A percentile compares a stretch with the other conserved stretches of the same genome.
phyloP scores from a whole-genome alignment of 2,329 filamentous ascomycete species.

The Ascochyta lentis region DNA sequence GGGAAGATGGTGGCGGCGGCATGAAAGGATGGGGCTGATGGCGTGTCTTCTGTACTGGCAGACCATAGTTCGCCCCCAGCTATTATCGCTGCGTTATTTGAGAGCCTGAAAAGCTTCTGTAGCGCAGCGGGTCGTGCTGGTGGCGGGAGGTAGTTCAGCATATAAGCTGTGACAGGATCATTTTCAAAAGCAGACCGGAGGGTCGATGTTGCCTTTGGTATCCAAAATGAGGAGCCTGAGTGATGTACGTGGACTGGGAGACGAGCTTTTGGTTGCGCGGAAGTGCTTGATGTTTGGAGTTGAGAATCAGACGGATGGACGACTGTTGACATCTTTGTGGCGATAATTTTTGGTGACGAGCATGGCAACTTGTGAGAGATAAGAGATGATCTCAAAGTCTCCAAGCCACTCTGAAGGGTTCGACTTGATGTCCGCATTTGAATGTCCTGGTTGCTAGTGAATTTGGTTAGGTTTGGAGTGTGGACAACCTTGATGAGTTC shows the following conservation, averaged over 20 bases:
- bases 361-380: background rate
- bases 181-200: background rate
- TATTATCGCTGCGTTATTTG: background rate
- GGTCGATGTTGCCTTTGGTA: background rate
- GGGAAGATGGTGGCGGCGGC: background rate
- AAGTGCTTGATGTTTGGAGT: background rate
- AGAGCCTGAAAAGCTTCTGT: background rate
- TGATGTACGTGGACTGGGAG: background rate
- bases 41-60: background rate
- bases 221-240: background rate
- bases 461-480: background rate
- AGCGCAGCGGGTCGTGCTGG: background rate
- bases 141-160: background rate
- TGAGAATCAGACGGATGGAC: background rate
- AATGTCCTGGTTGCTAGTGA: background rate
- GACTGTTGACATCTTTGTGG: background rate
- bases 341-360: background rate
- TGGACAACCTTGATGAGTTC: too few species aligned
- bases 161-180: background rate
- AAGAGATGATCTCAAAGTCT: background rate
- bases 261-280: background rate
- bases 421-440: background rate
- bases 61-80: slow-evolving; percentile 1
- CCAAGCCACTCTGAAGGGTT: background rate
- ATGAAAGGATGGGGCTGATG: background rate